phyloP scores from a whole-genome alignment of 2,329 filamentous ascomycete genomes.

The Fonsecaea pedrosoi region DNA sequence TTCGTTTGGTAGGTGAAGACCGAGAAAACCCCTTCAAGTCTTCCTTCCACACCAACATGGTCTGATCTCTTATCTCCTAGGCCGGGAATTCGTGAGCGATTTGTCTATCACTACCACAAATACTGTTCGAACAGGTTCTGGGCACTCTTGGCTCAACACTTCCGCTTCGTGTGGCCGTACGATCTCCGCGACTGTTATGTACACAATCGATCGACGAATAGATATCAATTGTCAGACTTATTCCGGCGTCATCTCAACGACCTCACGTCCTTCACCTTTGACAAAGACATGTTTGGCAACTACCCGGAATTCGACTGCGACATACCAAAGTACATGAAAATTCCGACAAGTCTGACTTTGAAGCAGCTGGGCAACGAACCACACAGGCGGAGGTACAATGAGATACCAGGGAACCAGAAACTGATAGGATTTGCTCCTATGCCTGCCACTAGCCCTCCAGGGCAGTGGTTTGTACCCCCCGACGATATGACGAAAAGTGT shows the following conservation, averaged over 20 bases:
- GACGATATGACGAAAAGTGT: background rate
- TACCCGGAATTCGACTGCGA: conserved; percentile 8
- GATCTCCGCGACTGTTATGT: conserved; percentile 9
- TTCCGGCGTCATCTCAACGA: background rate
- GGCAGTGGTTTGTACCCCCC: background rate
- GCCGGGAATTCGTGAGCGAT: conserved; percentile 8
- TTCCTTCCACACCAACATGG: background rate
- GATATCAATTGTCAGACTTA: background rate
- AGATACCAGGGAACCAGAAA: background rate
- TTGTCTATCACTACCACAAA: conserved; percentile 5
- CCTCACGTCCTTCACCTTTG: conserved; percentile 6
- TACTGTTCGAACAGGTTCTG: conserved; percentile 10
- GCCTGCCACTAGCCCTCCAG: background rate
- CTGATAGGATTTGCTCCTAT: background rate
- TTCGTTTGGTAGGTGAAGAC: conserved; percentile 3
- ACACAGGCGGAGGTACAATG: background rate
- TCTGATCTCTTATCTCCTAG: conserved; percentile 1
- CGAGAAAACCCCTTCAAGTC: background rate
- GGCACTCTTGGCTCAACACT: background rate
- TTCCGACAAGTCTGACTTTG: background rate
- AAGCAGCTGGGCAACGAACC: background rate
- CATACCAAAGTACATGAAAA: conserved; percentile 4
- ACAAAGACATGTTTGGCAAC: conserved; percentile 4
- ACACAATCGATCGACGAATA: background rate
- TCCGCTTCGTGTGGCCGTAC: conserved; percentile 12